Evolutionary conservation across 306 rosid genomes (phyloP).

Genomic region (Cicer pinnatifidum): DNA sequence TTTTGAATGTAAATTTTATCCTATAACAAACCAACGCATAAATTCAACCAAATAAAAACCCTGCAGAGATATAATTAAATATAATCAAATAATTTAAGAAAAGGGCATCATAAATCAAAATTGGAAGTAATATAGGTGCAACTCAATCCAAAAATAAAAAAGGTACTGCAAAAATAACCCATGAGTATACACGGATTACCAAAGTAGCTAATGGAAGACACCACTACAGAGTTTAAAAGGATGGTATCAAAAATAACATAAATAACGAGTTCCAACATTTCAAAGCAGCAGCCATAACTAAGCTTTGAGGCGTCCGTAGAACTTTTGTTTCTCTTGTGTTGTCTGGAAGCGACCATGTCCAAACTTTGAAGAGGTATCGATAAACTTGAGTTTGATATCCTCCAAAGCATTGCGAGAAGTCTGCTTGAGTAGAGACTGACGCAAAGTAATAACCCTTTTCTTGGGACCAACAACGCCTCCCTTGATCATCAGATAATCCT

Average conservation of each 20-base stretch:
- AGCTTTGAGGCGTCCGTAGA: conserved; percentile 81
- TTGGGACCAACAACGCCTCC: conserved; percentile 86
- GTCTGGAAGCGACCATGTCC: conserved; percentile 97
- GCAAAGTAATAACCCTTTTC: conserved; percentile 80
- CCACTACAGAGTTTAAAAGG: conserved; percentile 15
- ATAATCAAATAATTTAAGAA: not conserved
- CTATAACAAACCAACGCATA: not conserved
- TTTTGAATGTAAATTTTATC: no score
- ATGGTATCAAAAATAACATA: not conserved
- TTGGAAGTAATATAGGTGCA: conserved; percentile 8
- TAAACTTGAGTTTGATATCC: conserved; percentile 86
- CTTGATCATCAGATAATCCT: conserved; percentile 73
- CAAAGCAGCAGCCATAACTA: conserved; percentile 31
- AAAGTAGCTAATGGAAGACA: conserved; percentile 4
- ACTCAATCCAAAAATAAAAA: not conserved
- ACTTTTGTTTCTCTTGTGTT: conserved; percentile 78
- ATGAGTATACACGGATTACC: not conserved
- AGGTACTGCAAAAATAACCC: not conserved
- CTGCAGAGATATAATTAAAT: not conserved
- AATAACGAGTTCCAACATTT: not conserved
- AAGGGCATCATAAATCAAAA: conserved; percentile 4
- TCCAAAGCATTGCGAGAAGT: conserved; percentile 78
- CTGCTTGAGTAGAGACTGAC: conserved; percentile 83
- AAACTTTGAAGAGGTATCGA: conserved; percentile 83
- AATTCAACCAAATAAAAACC: not conserved